Percentiles rank a stretch among this genome's conserved stretches.
phyloP scores from a whole-genome alignment of 1,284 basidiomycete species.

The Trichosporon sp. region DNA sequence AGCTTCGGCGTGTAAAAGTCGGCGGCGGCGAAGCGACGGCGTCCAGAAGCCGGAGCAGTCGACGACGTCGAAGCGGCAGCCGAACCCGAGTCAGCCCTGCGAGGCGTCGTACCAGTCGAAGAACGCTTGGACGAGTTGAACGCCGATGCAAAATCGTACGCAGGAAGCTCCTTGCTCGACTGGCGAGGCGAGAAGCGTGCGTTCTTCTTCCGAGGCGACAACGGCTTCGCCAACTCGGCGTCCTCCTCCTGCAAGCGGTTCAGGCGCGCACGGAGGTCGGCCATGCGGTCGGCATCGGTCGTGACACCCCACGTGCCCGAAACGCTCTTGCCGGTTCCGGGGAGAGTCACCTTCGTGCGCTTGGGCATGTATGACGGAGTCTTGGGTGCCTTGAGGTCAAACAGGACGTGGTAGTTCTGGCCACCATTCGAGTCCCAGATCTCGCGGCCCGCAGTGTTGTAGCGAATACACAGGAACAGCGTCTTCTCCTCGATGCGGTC shows the following conservation, averaged over 20 bases:
- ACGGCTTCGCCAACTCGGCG: conserved; percentile 14
- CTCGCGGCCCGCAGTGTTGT: conserved; percentile 62
- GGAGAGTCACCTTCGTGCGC: conserved; percentile 24
- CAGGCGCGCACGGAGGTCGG: conserved; percentile 53
- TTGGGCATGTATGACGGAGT: conserved; percentile 19
- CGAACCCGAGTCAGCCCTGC: background rate
- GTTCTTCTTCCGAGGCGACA: conserved; percentile 13
- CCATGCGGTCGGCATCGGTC: conserved; percentile 43
- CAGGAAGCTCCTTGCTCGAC: conserved; percentile 17
- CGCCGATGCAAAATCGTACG: conserved; percentile 56
- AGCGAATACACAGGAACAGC: conserved; percentile 74
- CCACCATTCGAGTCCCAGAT: conserved; percentile 90
- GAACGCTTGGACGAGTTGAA: conserved; percentile 47
- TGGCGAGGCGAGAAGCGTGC: conserved; percentile 12
- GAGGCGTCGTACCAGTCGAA: conserved; percentile 16
- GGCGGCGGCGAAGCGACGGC: conserved; percentile 27
- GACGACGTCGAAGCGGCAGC: background rate
- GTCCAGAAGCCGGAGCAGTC: background rate
- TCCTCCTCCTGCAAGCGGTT: conserved; percentile 50
- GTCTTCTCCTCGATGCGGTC: conserved; percentile 76
- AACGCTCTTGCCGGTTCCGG: conserved; percentile 40
- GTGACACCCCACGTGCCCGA: conserved; percentile 47
- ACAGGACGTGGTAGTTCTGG: conserved; percentile 66
- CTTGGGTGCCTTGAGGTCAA: conserved; percentile 32
- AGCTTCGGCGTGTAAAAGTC: conserved; percentile 44